These are phyloP conservation scores for Colletotrichum sp. DNA, from an alignment of 2,329 filamentous ascomycete genomes.

Conservation along the genomic window DNA sequence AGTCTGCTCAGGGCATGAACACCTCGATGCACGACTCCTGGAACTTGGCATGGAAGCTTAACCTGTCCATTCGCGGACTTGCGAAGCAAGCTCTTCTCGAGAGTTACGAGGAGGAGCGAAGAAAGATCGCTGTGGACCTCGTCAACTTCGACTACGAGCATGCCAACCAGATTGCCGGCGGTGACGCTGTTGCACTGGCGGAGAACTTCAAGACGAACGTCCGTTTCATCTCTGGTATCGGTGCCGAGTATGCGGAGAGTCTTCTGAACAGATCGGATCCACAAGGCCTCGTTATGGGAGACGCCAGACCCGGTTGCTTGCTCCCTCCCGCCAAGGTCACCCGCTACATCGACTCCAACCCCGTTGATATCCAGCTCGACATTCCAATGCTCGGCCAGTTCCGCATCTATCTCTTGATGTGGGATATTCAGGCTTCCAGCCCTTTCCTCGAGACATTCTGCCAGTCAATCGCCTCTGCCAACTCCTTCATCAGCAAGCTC, in stretches of 20 bases:
- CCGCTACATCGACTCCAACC: constrained; percentile 78
- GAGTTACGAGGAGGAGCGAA: constrained; percentile 69
- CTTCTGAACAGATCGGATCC: constrained; percentile 51
- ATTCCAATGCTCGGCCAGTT: constrained; percentile 81
- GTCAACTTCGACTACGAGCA: constrained; percentile 65
- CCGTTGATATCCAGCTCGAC: constrained; percentile 78
- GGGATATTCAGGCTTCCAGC: constrained; percentile 60
- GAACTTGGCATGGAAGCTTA: constrained; percentile 62
- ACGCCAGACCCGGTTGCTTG: constrained; percentile 58
- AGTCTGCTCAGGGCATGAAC: constrained; percentile 74
- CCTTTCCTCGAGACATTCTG: constrained; percentile 67
- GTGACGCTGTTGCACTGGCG: constrained; percentile 67
- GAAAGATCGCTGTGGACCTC: constrained; percentile 63
- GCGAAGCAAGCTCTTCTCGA: constrained; percentile 59
- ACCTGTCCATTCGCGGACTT: constrained; percentile 59
- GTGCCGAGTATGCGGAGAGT: constrained; percentile 64
- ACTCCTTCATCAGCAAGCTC: constrained; percentile 64
- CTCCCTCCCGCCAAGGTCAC: constrained; percentile 74
- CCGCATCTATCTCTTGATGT: constrained; percentile 74
- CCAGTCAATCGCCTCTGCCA: constrained; percentile 52
- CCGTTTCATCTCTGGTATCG: constrained; percentile 75
- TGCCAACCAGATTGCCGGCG: constrained; percentile 62
- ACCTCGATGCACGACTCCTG: constrained; percentile 65
- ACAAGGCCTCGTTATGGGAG: constrained; percentile 47
- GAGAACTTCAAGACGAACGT: constrained; percentile 75